A percentile compares a stretch with the other conserved stretches of the same genome.
phyloP scores from a whole-genome alignment of 2,329 filamentous ascomycete species.

The Dichotomopilus funicola region DNA sequence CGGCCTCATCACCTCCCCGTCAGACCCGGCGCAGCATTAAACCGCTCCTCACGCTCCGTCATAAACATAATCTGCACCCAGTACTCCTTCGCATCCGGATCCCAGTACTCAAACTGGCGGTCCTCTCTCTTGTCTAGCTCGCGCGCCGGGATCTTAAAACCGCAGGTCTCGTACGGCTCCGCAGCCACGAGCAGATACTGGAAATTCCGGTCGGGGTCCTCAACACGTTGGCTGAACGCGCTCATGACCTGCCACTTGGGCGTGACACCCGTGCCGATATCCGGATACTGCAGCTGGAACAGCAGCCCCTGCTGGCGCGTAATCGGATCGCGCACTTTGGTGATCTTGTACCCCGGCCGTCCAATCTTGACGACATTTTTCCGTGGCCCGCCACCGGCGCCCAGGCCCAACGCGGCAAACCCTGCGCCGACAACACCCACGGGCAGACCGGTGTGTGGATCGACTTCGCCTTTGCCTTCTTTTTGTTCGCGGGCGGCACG shows the following conservation, averaged over 20 bases:
- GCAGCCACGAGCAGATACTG: conserved; percentile 94
- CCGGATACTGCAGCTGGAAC: conserved; percentile 95
- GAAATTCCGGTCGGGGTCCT: conserved; percentile 88
- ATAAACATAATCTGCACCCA: conserved; percentile 98
- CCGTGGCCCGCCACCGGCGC: conserved; percentile 50
- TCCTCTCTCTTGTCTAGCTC: conserved; percentile 88
- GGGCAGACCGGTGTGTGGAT: conserved; percentile 63
- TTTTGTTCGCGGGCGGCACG: conserved; percentile 93
- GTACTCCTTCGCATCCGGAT: conserved; percentile 92
- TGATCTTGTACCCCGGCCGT: conserved; percentile 94
- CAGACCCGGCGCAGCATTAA: conserved; percentile 58
- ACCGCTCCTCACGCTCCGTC: conserved; percentile 93
- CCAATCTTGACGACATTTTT: conserved; percentile 92
- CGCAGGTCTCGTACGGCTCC: conserved; percentile 96
- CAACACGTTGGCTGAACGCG: conserved; percentile 90
- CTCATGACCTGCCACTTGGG: conserved; percentile 96
- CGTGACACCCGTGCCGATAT: conserved; percentile 67
- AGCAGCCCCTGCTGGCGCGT: conserved; percentile 83
- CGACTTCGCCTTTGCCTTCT: conserved; percentile 67
- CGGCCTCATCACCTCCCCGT: conserved; percentile 38
- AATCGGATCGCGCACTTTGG: conserved; percentile 84
- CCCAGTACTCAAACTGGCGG: conserved; percentile 89
- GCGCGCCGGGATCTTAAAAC: conserved; percentile 88
- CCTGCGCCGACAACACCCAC: conserved; percentile 69
- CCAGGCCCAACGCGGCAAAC: conserved; percentile 46